Evolutionary conservation across 352 stramenopile species (phyloP).

Genomic region (Pythium rhizo-oryzae): DNA sequence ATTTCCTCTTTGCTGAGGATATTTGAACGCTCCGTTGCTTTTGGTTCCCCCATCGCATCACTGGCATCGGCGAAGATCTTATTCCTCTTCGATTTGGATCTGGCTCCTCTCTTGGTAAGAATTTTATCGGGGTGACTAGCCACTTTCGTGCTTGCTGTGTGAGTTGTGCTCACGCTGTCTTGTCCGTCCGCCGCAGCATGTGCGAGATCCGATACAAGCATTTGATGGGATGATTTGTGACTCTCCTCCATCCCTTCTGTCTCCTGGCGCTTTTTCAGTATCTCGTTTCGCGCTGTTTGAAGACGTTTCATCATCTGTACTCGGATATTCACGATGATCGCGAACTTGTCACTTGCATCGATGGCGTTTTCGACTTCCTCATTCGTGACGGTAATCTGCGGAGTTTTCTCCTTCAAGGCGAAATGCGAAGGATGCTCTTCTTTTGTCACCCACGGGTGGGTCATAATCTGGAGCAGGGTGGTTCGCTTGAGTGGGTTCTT

Average conservation of each 20-base stretch:
- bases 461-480: slow-evolving; percentile 68
- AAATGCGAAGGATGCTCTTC: slow-evolving; percentile 48
- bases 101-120: slow-evolving; percentile 26
- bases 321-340: slow-evolving; percentile 67
- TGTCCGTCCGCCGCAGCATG: neutral
- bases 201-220: slow-evolving; percentile 1
- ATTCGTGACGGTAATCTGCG: slow-evolving; percentile 62
- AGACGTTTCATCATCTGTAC: slow-evolving; percentile 73
- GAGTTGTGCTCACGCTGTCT: neutral
- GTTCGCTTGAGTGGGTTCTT: slow-evolving; percentile 63
- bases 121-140: slow-evolving; percentile 8
- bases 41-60: neutral
- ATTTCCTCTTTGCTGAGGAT: slow-evolving; percentile 73
- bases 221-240: neutral
- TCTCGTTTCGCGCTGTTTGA: slow-evolving; percentile 43
- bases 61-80: slow-evolving; percentile 34
- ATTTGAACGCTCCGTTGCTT: slow-evolving; percentile 4
- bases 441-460: slow-evolving; percentile 79
- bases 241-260: neutral
- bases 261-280: slow-evolving; percentile 28
- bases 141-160: neutral
- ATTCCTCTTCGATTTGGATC: slow-evolving; percentile 30
- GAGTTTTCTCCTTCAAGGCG: slow-evolving; percentile 28
- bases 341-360: slow-evolving; percentile 51
- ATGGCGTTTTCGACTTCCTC: slow-evolving; percentile 82